Evolutionary conservation across 2,329 filamentous ascomycete genomes (phyloP), one percentile per base, ranked within the genome.

Genomic region (Teratosphaeria nubilosa): DNA sequence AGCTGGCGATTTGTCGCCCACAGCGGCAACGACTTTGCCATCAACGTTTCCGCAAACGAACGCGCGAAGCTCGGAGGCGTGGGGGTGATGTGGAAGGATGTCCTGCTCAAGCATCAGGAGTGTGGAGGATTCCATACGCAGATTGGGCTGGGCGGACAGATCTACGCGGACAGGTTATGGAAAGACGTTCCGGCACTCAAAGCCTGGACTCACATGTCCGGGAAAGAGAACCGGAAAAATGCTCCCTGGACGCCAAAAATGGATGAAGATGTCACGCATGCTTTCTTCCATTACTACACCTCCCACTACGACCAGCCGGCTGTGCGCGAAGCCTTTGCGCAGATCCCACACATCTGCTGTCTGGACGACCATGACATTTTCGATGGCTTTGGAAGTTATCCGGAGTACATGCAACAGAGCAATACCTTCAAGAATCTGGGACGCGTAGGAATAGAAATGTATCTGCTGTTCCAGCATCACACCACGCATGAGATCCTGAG

Each of bases 341-440:
- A 99, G 76, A 96, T 99, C 62, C 94, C 94, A 48, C 91, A 96
- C 69, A 79, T 99, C 56, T 80, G 95, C 66, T 90, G 95, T 70
- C 85, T 99, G 56, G 91, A 99, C 69, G 94, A 97, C 68, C 94
- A 97, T 73, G 94, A 99, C 66, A 96, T 99, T 59, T 99, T 99
- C 66, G 94, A 99, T 69, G 94, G 94, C 27, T 99, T 94, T 66
- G 94, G 94, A 31, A 96, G 91, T 1, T 99, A 97, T 68, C 94
- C 94, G 0, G 91, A 96, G 62, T 95, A 97, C 71, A 97, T 99
- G 92, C 94, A 99, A 70, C 89, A 89, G 64, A 96, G 91, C 20
- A 87, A 95, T 63, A 91, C 97, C 76, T 97, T 99, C 79, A 96
- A 95, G 76, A 97, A 97, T 70, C 95, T 97, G 68, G 94, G 94